Evolutionary conservation across 129 eudicot species (phyloP).

Genomic region (Erigeron canadensis): DNA sequence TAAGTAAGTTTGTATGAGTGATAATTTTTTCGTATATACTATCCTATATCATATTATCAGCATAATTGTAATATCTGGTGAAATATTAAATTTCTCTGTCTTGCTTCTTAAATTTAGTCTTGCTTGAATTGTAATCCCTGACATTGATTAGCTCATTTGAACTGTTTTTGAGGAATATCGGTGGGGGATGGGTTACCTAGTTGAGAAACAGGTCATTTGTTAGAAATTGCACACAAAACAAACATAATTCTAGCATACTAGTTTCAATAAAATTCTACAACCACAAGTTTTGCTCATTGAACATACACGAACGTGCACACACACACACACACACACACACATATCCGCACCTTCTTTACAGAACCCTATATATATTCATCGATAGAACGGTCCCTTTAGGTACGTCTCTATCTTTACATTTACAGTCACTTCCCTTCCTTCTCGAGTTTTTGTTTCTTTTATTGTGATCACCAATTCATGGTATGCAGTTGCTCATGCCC

Average conservation of each 20-base stretch:
- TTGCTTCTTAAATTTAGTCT: background rate
- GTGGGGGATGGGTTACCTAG: no score
- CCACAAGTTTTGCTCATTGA: slow-evolving; percentile 17
- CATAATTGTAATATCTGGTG: slow-evolving; percentile 11
- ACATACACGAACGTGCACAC: no score
- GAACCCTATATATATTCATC: slow-evolving; percentile 17
- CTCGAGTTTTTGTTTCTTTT: slow-evolving; percentile 23
- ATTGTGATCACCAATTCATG: slow-evolving; percentile 18
- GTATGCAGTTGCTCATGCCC: slow-evolving; percentile 26
- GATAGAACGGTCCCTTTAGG: background rate
- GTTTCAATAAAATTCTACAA: slow-evolving; percentile 15
- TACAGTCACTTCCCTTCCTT: slow-evolving; percentile 31
- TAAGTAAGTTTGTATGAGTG: slow-evolving; percentile 20
- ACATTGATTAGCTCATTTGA: no score
- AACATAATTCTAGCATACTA: slow-evolving; percentile 12
- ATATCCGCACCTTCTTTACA: no score
- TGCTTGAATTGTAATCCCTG: background rate
- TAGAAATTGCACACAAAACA: slow-evolving; percentile 17
- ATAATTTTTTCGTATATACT: slow-evolving; percentile 23
- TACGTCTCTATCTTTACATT: slow-evolving; percentile 22
- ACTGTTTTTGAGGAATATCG: no score
- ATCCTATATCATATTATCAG: background rate
- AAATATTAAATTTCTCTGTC: background rate
- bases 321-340: no score
- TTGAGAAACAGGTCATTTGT: slow-evolving; percentile 1